Base-by-base conservation (phyloP, 768 basidiomycete genomes). In the Grammothele lineata region DNA sequence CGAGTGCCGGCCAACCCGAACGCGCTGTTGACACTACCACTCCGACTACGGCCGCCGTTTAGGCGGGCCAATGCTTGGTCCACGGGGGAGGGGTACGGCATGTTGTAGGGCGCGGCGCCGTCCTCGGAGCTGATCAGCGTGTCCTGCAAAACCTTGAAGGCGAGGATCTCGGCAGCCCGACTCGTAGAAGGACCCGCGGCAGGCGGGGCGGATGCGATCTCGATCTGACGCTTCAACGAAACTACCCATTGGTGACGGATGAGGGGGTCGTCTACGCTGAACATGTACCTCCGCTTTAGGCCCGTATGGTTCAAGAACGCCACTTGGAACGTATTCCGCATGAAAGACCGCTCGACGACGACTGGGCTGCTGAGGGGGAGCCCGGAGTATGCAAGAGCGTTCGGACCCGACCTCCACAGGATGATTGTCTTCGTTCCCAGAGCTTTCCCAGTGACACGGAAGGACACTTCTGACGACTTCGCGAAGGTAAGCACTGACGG, bases 301-400 rank as follows among this genome's bases (percentile, higher is more conserved):
- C 82, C 81, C 25, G 71, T 61, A 53, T 85, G 80, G 56, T 83
- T 82, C 32, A 73, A 53, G 69, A 98, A 97, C 2, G 92, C 84
- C 26, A 97, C 68, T 63, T 96, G 91, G 75, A 98, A 94, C 0
- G 94, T 96, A 62, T 97, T 88, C 48, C 85, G 81, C 95, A 97
- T 97, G 70, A 97, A 97, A 0, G 91, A 84, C 17, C 92, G 85
- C 61, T 95, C 92, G 50, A 95, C 83, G 18, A 78, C 73, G 57
- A 98, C 72, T 5, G 82, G 73, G 56, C 78, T 84, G 62, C 85
- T 91, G 45, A 87, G 70, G 14, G 92, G 87, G 25, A 98, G 70
- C 23, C 88, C 87, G 1, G 82, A 70, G 63, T 97, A 98, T 45
- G 80, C 73, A 37, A 85, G 74, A 2, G 94, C 91, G 64, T 92